Percentiles rank a stretch among this genome's conserved stretches.
Conservation (phyloP, 805 yeast species). For the Huiozyma sinensis region DNA sequence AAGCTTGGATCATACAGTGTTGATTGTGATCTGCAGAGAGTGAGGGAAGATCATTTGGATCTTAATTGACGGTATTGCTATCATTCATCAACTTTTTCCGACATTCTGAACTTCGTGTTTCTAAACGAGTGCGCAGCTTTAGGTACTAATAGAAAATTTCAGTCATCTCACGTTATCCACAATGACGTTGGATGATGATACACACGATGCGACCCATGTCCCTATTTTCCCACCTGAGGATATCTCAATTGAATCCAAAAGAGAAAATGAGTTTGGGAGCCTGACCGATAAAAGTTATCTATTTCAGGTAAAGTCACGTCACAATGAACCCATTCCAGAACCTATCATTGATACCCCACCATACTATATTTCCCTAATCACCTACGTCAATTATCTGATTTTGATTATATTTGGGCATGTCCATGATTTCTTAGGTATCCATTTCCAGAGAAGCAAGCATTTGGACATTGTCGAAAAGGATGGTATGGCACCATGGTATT, state of each 20-base stretch:
- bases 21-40: no score
- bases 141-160: not conserved
- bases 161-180: not conserved
- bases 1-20: no score
- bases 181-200: not conserved
- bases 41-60: no score
- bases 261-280: conserved; percentile 63
- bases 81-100: no score
- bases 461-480: conserved; percentile 60
- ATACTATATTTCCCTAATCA: conserved; percentile 61
- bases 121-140: no score
- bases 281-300: conserved; percentile 55
- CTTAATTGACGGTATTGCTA: no score
- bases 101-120: no score
- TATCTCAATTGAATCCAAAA: conserved; percentile 29
- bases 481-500: conserved; percentile 94
- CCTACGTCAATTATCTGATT: conserved; percentile 76
- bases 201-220: conserved; percentile 17
- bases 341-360: conserved; percentile 78
- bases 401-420: conserved; percentile 83
- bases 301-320: conserved; percentile 48
- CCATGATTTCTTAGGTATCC: conserved; percentile 76
- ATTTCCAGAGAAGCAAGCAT: conserved; percentile 56
- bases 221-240: conserved; percentile 28
- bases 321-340: conserved; percentile 44